A percentile compares a stretch with the other conserved stretches of the same genome.
Evolutionary conservation across 495 filamentous ascomycete species (phyloP).

Genomic region (Penicillium riverlandense): DNA sequence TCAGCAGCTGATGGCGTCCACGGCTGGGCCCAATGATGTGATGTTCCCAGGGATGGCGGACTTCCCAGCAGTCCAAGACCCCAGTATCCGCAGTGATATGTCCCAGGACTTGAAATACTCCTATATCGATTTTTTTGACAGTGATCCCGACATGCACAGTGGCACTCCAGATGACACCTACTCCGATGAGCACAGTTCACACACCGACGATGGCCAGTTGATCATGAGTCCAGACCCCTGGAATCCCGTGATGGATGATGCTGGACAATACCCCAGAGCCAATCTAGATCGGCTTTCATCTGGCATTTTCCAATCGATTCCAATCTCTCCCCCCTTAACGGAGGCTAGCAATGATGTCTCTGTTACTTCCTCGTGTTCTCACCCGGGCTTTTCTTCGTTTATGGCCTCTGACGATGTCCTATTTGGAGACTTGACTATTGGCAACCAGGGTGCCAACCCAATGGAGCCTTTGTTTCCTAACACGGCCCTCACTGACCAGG

Average conservation of each 20-base stretch:
- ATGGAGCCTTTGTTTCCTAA: conserved; percentile 37
- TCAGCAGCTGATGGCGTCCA: conserved; percentile 37
- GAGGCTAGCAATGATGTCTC: conserved; percentile 41
- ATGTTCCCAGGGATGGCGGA: conserved; percentile 36
- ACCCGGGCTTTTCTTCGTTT: conserved; percentile 35
- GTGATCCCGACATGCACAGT: conserved; percentile 34
- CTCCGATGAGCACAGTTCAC: conserved; percentile 36
- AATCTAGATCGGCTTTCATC: conserved; percentile 31
- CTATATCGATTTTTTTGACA: conserved; percentile 38
- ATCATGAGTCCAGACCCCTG: conserved; percentile 29
- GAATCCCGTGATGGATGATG: conserved; percentile 34
- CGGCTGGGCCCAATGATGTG: conserved; percentile 37
- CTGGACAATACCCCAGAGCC: conserved; percentile 29
- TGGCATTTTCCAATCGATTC: conserved; percentile 31
- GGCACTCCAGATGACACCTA: conserved; percentile 36
- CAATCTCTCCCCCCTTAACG: conserved; percentile 39
- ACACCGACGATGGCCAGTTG: conserved; percentile 35
- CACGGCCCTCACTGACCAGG: conserved; percentile 35
- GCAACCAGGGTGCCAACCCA: conserved; percentile 32
- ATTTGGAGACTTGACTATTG: conserved; percentile 32
- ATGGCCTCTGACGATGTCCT: conserved; percentile 33
- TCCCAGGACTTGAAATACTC: conserved; percentile 34
- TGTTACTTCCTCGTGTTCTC: conserved; percentile 38
- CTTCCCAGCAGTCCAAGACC: conserved; percentile 33
- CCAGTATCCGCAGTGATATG: conserved; percentile 33